A percentile compares a stretch with the other conserved stretches of the same genome.
Conservation (phyloP, 768 basidiomycete species). For the Suillus cothurnatus region DNA sequence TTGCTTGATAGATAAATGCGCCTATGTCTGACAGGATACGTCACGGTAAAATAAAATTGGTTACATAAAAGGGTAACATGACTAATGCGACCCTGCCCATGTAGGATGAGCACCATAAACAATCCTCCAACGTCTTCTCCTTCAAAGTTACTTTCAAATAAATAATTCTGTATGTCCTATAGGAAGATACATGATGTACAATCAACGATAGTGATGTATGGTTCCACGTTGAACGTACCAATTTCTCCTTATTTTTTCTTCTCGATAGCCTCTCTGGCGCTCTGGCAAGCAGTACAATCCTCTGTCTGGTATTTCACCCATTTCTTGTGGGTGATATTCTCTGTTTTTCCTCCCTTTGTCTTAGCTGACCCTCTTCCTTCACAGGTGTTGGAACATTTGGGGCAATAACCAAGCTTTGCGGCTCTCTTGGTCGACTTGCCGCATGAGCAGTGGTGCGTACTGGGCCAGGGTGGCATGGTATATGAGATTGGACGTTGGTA, state of each 20-base stretch:
- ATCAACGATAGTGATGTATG: neutral
- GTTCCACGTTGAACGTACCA: neutral
- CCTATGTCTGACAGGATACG: no score
- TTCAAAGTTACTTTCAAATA: neutral
- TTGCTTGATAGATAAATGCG: no score
- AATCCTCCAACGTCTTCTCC: neutral
- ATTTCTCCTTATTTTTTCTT: neutral
- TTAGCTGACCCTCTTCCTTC: neutral
- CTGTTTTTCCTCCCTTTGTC: neutral
- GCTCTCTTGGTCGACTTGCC: neutral
- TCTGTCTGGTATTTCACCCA: neutral
- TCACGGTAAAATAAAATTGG: no score
- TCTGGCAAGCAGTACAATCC: neutral
- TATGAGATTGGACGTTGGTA: neutral
- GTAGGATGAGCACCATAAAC: no score
- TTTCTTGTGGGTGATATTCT: neutral
- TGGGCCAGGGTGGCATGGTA: neutral
- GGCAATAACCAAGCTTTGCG: neutral
- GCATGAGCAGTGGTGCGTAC: neutral
- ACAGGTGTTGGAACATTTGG: neutral
- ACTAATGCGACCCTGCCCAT: no score
- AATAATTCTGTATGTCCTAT: neutral
- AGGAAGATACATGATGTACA: neutral
- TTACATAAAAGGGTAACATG: no score
- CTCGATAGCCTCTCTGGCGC: neutral